Conservation (phyloP, 768 basidiomycete genomes). For the Tricholoma sp. region DNA sequence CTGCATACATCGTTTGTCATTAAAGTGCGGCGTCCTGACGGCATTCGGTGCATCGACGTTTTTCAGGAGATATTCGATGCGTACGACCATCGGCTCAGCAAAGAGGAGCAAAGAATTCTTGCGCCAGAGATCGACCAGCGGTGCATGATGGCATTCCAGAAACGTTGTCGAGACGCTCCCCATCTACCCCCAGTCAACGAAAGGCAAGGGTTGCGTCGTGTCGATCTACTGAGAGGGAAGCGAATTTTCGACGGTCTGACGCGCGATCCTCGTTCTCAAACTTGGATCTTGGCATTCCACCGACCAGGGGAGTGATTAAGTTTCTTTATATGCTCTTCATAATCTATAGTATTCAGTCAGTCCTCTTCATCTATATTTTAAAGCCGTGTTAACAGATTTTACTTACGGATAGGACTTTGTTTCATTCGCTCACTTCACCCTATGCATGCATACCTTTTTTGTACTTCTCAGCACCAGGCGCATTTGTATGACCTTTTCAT, state of each 20-base stretch:
- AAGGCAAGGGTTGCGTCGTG: conserved; percentile 46
- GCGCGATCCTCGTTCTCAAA: conserved; percentile 23
- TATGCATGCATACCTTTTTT: conserved; percentile 3
- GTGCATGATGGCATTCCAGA: conserved; percentile 39
- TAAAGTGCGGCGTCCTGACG: conserved; percentile 32
- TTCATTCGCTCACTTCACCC: neutral
- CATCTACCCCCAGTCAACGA: conserved; percentile 37
- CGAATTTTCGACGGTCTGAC: conserved; percentile 51
- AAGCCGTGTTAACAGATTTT: neutral
- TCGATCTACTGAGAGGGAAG: conserved; percentile 49
- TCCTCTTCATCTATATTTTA: neutral
- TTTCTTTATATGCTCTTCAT: neutral
- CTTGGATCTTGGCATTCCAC: conserved; percentile 27
- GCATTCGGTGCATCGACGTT: conserved; percentile 53
- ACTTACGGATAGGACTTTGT: conserved; percentile 3
- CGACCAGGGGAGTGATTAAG: neutral
- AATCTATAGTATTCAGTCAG: neutral
- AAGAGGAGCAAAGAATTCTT: conserved; percentile 30
- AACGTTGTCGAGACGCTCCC: conserved; percentile 39
- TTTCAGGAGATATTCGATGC: conserved; percentile 52
- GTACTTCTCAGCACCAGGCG: neutral
- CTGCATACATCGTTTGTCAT: conserved; percentile 35
- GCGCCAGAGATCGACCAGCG: conserved; percentile 25
- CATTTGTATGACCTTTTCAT: neutral
- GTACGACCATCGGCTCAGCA: conserved; percentile 39